Base-by-base conservation (phyloP, 148 eudicot species). In the Vaccinium myrtillus region DNA sequence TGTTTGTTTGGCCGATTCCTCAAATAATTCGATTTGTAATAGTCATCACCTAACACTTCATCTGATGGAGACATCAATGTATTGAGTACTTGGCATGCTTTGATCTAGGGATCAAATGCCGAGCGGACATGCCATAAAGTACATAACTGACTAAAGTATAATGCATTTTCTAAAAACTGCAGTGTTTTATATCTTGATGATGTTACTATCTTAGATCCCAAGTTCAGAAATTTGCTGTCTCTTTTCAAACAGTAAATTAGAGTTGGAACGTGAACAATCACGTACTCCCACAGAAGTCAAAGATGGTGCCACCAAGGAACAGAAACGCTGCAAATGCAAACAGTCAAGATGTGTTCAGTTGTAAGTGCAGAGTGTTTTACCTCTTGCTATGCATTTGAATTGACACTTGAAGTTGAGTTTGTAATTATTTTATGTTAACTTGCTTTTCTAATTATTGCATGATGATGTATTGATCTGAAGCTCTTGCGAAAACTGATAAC, bases 291-390 rank as follows among this genome's bases (percentile, higher is more conserved):
- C 27, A 1, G 54, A 75, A 48, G 27, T 46, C 15, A 46, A 61
- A 81, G 83, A 81, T n/a, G 75, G 39, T n/a, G 21, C 13, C 13
- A 59, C 73, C 27, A 63, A 81, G 83, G 75, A 81, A 81, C 75
- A 21, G 74, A 81, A 23, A 81, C 12, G 32, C 46, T 81, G 83
- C 75, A 63, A 81, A 23, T 81, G 83, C 83, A 81, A 63, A 23
- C 56, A 46, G 6, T 81, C 83, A 46, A 61, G 83, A 81, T 63
- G 83, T 25, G 0, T 81, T 8, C 63, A 63, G 74, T 48, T 81
- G 83, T 63, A 81, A 81, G 83, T 61, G 71, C 32, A 65, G 32
- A 53, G 71, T 23, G 83, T 36, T 36, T 78, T 63, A 39, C 53
- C 13, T 65, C 75, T 63, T 21, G 61, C 19, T 32, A 36, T 59